Evolutionary conservation across 1,139 yeast species (phyloP).

Genomic region (Blastobotrys persicus): DNA sequence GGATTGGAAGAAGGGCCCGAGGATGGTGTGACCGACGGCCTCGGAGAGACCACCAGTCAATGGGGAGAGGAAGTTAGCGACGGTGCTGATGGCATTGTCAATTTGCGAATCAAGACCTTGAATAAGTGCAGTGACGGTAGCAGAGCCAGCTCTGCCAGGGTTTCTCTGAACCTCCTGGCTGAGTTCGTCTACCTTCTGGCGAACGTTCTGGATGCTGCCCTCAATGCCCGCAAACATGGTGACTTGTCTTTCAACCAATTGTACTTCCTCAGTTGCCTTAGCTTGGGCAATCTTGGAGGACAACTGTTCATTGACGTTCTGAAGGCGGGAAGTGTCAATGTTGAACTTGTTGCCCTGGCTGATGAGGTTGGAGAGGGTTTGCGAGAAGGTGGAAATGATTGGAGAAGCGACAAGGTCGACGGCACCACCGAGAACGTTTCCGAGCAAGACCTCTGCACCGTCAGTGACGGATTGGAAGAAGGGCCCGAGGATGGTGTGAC

Average conservation of each 20-base stretch:
- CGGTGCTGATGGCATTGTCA: constrained; percentile 30
- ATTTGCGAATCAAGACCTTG: constrained; percentile 28
- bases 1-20: constrained; percentile 36
- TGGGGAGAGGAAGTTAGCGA: constrained; percentile 27
- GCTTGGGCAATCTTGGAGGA: background rate
- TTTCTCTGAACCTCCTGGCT: constrained; percentile 20
- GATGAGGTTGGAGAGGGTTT: background rate
- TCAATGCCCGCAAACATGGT: constrained; percentile 19
- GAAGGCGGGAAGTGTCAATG: constrained; percentile 7
- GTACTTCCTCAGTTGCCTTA: constrained; percentile 24
- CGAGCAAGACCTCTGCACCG: constrained; percentile 35
- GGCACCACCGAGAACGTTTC: constrained; percentile 31
- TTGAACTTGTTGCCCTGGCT: constrained; percentile 7
- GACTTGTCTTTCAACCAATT: constrained; percentile 20
- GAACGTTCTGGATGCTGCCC: constrained; percentile 25
- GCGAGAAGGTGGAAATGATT: constrained; percentile 10
- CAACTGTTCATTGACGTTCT: background rate
- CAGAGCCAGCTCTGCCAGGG: constrained; percentile 29
- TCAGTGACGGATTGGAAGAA: constrained; percentile 36
- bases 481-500: constrained; percentile 30
- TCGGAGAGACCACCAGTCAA: constrained; percentile 29
- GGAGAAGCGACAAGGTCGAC: constrained; percentile 23
- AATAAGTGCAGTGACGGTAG: constrained; percentile 27
- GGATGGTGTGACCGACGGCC: constrained; percentile 28
- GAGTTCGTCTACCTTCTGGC: constrained; percentile 25